phyloP scores from a whole-genome alignment of 2,329 filamentous ascomycete species.

The Ophiostoma novo-ulmi region DNA sequence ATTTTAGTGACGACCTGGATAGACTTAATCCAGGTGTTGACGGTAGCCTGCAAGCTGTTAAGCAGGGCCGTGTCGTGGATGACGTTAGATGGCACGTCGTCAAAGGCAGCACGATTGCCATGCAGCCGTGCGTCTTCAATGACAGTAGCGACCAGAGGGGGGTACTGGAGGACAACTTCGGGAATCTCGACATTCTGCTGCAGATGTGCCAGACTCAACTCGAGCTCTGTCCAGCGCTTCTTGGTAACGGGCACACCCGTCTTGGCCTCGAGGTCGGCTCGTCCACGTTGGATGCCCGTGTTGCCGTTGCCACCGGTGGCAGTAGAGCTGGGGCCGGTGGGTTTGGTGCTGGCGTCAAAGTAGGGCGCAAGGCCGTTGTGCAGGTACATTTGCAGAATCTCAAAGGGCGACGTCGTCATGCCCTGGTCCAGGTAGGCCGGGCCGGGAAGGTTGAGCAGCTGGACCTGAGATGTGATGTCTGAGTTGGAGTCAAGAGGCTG shows the following conservation, averaged over 20 bases:
- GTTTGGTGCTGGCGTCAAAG: conserved; percentile 92
- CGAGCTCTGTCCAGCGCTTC: conserved; percentile 92
- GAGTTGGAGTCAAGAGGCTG: conserved; percentile 78
- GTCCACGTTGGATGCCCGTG: conserved; percentile 39
- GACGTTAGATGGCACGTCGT: conserved; percentile 69
- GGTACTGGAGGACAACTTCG: conserved; percentile 78
- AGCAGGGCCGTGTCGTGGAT: conserved; percentile 86
- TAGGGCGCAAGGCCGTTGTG: conserved; percentile 90
- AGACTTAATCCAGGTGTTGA: conserved; percentile 98
- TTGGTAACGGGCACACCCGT: conserved; percentile 95
- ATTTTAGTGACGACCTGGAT: conserved; percentile 96
- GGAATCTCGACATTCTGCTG: conserved; percentile 99
- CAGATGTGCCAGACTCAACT: conserved; percentile 81
- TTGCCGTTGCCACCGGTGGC: conserved; percentile 34
- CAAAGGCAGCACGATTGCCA: conserved; percentile 65
- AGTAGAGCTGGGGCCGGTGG: conserved; percentile 59
- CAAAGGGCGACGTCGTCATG: conserved; percentile 74
- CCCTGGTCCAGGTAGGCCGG: conserved; percentile 69
- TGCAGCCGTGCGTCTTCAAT: conserved; percentile 69
- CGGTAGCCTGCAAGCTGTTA: conserved; percentile 86
- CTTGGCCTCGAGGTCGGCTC: conserved; percentile 82
- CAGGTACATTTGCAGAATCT: conserved; percentile 85
- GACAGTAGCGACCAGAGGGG: conserved; percentile 80
- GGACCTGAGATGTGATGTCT: conserved; percentile 81
- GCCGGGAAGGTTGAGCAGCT: conserved; percentile 87